Percentiles rank a stretch among this genome's conserved stretches.
Conservation (phyloP, 129 eudicot species). For the Flaveria sonorensis region DNA sequence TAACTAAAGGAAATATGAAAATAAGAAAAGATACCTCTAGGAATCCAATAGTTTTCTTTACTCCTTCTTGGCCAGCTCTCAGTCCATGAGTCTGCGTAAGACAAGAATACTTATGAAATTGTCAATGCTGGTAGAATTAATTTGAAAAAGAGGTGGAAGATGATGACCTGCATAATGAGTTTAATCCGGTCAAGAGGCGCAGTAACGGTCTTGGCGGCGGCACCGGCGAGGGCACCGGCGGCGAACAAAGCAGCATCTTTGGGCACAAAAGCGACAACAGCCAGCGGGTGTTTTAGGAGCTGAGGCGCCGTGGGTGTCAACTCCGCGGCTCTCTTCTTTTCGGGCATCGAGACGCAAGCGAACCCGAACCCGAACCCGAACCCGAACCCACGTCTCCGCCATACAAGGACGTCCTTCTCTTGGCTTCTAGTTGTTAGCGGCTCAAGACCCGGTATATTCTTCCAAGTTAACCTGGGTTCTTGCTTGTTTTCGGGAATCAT, state of each 20-base stretch:
- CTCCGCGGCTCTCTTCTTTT: slow-evolving; percentile 42
- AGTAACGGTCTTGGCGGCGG: slow-evolving; percentile 79
- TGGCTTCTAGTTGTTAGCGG: slow-evolving; percentile 9
- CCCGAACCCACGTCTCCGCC: slow-evolving; percentile 42
- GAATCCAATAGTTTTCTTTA: slow-evolving; percentile 83
- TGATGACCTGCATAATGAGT: slow-evolving; percentile 88
- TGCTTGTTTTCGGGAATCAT: slow-evolving; percentile 29
- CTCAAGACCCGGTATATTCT: slow-evolving; percentile 52
- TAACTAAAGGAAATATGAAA: slow-evolving; percentile 4
- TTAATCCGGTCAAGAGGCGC: slow-evolving; percentile 97
- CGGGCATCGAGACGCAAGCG: slow-evolving; percentile 64
- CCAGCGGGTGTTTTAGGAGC: slow-evolving; percentile 71
- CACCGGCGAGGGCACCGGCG: slow-evolving; percentile 95
- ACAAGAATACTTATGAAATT: not conserved
- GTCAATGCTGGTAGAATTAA: too few relatives aligned
- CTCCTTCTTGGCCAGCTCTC: slow-evolving; percentile 77
- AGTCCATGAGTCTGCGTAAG: slow-evolving; percentile 86
- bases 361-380: too few relatives aligned
- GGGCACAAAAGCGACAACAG: slow-evolving; percentile 69
- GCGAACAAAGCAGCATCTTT: slow-evolving; percentile 77
- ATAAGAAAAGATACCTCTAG: slow-evolving; percentile 63
- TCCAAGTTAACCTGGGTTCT: slow-evolving; percentile 38
- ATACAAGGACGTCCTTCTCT: slow-evolving; percentile 17
- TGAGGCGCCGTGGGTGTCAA: slow-evolving; percentile 57
- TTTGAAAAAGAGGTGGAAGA: not conserved